Evolutionary conservation across 352 stramenopile genomes (phyloP).

Genomic region (Pythium scleroteichum): DNA sequence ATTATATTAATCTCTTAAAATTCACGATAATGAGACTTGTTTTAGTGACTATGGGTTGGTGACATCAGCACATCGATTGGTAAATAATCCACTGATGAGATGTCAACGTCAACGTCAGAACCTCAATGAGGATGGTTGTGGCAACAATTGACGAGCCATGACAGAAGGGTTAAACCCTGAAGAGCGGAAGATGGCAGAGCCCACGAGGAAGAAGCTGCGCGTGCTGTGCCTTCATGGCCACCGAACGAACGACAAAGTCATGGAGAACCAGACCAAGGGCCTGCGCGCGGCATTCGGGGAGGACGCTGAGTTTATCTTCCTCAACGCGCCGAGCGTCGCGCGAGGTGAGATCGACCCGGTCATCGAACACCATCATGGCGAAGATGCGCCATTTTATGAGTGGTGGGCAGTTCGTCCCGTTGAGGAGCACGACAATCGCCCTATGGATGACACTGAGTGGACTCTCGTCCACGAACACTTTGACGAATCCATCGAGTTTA

Average conservation of each 20-base stretch:
- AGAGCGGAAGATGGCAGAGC: not conserved
- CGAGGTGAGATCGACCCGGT: slow-evolving; percentile 55
- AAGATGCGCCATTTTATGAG: slow-evolving; percentile 75
- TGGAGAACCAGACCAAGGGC: slow-evolving; percentile 63
- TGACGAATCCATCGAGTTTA: slow-evolving; percentile 45
- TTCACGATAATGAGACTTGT: too few species aligned
- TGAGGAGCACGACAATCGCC: slow-evolving; percentile 43
- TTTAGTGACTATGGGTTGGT: not conserved
- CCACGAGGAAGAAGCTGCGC: slow-evolving; percentile 38
- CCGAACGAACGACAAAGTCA: slow-evolving; percentile 72
- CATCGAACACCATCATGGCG: slow-evolving; percentile 53
- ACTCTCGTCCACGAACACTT: slow-evolving; percentile 22
- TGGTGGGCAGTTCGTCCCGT: slow-evolving; percentile 57
- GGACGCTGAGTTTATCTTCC: slow-evolving; percentile 65
- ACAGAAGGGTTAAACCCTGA: not conserved
- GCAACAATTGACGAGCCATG: slow-evolving; percentile 6
- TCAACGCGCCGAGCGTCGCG: slow-evolving; percentile 52
- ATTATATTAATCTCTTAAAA: too few species aligned
- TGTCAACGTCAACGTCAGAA: slow-evolving; percentile 4
- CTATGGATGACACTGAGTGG: slow-evolving; percentile 26
- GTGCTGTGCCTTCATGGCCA: slow-evolving; percentile 77
- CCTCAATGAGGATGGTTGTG: not conserved
- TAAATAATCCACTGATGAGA: not conserved
- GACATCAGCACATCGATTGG: not conserved
- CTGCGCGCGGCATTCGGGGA: slow-evolving; percentile 60